These are phyloP conservation scores for Saprolegnia diclina DNA, from an alignment of 352 stramenopile species.

Conservation along the genomic window DNA sequence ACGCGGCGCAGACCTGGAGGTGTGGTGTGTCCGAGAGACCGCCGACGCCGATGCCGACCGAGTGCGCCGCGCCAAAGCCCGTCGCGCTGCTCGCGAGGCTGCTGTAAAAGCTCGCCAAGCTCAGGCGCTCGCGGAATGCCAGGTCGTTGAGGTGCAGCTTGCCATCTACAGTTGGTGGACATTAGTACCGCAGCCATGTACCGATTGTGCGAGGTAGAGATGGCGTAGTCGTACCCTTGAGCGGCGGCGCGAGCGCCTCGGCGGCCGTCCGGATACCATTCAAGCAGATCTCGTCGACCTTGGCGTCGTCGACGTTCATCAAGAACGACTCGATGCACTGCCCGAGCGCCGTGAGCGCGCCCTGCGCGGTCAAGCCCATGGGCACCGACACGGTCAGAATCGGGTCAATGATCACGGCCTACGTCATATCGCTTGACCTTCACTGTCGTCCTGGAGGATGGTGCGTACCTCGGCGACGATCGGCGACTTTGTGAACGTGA, in stretches of 20 bases:
- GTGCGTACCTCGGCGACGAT: slow-evolving; percentile 43
- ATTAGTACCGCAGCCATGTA: not conserved
- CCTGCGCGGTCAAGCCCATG: slow-evolving; percentile 46
- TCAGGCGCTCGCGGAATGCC: slow-evolving; percentile 46
- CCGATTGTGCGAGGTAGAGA: not conserved
- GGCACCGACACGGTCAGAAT: slow-evolving; percentile 59
- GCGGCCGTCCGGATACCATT: slow-evolving; percentile 56
- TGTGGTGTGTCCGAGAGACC: slow-evolving; percentile 65
- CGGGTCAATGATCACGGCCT: slow-evolving; percentile 64
- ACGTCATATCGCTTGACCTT: slow-evolving; percentile 16
- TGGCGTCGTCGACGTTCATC: slow-evolving; percentile 40
- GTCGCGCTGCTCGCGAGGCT: slow-evolving; percentile 51
- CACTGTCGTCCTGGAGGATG: not conserved
- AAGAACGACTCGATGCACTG: slow-evolving; percentile 76
- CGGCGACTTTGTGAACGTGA: slow-evolving; percentile 36
- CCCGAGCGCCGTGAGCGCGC: slow-evolving; percentile 52
- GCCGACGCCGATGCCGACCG: slow-evolving; percentile 55
- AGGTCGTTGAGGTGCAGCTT: slow-evolving; percentile 59
- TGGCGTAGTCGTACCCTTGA: slow-evolving; percentile 25
- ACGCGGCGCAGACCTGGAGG: slow-evolving; percentile 46
- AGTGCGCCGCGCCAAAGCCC: slow-evolving; percentile 44
- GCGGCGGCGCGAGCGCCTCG: slow-evolving; percentile 42
- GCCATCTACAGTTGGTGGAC: slow-evolving; percentile 36
- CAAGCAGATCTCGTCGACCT: slow-evolving; percentile 42
- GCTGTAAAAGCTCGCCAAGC: slow-evolving; percentile 48